Base-by-base conservation (phyloP, 352 stramenopile genomes). In the Phytopythium delawarense region DNA sequence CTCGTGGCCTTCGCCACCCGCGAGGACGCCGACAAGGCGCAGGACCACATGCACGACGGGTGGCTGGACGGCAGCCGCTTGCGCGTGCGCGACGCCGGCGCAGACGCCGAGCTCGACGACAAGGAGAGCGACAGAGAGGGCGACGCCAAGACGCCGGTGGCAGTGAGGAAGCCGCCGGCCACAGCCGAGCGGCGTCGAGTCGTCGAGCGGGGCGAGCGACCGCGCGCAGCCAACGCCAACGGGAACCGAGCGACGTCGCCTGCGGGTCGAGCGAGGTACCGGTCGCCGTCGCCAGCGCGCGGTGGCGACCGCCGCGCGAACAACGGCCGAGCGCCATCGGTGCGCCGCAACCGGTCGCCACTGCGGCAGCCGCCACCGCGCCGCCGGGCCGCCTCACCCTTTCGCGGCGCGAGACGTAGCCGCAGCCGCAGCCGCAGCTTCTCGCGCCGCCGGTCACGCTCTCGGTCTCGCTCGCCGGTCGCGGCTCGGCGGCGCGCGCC, bases 61-160 rank as follows among this genome's bases (percentile, higher is more conserved):
- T 92, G 85, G 84, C 69, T 96, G 51, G 87, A 96, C 62, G 87
- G 85, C 30, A 87, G 78, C 61, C 89, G 88, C 59, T 62, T 96
- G 48, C 76, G 76, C 60, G 87, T 96, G 50, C 62, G 76, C 16
- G 62, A 65, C 21, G 65, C 66, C 4, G 59, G 35, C 0, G 25
- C 66, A 11, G 71, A 66, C 16, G 35, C 37, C 0, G 63, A 69
- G 9, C 35, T 40, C 1, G 40, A 52, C 44, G 63, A 58, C n/a
- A 28, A 28, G 7, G 45, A 32, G 21, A 28, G n/a, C 45, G 45
- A 32, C 21, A 21, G 45, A 21, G 8, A 42, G 46, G 20, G 20
- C 15, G 18, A 49, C 42, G 7, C 9, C 20, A 49, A 25, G 42
- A 28, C 1, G 7, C n/a, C 6, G 6, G 20, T 20, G 30, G 32